These are phyloP conservation scores for Thelephora aurantiotincta DNA, from an alignment of 768 basidiomycete genomes.

Conservation along the genomic window DNA sequence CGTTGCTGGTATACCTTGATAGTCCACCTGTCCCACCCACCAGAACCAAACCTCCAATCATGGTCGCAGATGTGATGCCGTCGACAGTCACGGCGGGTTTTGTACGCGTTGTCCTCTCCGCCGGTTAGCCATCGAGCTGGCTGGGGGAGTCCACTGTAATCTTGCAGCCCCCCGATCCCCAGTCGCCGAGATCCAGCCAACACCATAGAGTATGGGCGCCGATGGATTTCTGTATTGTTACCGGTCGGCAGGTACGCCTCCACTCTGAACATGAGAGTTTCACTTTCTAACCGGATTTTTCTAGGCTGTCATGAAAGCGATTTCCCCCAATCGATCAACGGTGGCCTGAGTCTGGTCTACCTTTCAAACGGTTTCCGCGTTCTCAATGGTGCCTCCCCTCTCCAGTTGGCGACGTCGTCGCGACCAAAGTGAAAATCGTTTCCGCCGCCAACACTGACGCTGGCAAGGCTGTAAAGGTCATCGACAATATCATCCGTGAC, in stretches of 20 bases:
- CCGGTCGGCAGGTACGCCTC: conserved; percentile 90
- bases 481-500: conserved; percentile 67
- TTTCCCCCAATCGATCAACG: conserved; percentile 85
- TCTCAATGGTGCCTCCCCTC: conserved; percentile 59
- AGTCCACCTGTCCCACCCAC: too few relatives aligned
- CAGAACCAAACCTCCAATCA: conserved; percentile 98
- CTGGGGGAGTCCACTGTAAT: conserved; percentile 97
- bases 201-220: conserved; percentile 68
- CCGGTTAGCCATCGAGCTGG: conserved; percentile 92
- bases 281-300: conserved; percentile 2
- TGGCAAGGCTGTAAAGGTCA: conserved; percentile 88
- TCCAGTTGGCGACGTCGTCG: conserved; percentile 84
- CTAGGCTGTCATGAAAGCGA: conserved; percentile 98
- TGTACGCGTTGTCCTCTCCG: conserved; percentile 82
- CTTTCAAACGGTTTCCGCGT: conserved; percentile 94
- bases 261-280: too few relatives aligned
- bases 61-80: conserved; percentile 99
- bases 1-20: too few relatives aligned
- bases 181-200: conserved; percentile 80
- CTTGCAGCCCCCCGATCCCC: conserved; percentile 77
- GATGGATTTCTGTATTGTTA: conserved; percentile 98
- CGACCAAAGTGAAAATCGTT: conserved; percentile 74
- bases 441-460: conserved; percentile 84
- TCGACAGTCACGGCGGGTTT: conserved; percentile 93
- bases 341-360: conserved; percentile 93